phyloP scores from a whole-genome alignment of 768 basidiomycete species.

The Gloeophyllum trabeum region DNA sequence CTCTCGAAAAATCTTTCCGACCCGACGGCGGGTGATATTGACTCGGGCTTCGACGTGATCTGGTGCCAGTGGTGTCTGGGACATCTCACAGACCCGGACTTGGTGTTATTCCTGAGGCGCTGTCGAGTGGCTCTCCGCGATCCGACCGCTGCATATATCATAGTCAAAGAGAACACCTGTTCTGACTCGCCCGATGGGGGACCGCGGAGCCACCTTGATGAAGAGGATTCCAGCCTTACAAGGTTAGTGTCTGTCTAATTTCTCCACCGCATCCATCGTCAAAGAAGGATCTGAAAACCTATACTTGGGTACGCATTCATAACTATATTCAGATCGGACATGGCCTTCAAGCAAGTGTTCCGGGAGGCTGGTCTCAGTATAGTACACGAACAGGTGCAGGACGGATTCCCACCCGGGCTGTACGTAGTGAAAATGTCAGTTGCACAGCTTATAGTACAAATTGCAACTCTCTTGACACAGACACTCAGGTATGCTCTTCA shows the following conservation, averaged over 20 bases:
- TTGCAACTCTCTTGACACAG: too few relatives aligned
- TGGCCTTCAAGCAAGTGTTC: conserved; percentile 73
- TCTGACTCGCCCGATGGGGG: conserved; percentile 37
- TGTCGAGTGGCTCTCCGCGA: conserved; percentile 50
- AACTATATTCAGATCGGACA: conserved; percentile 75
- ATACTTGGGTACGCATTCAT: neutral
- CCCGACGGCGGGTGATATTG: conserved; percentile 35
- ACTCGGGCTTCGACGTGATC: conserved; percentile 72
- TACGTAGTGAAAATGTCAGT: conserved; percentile 82
- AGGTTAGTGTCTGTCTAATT: conserved; percentile 33
- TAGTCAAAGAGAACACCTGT: conserved; percentile 91
- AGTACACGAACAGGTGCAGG: conserved; percentile 65
- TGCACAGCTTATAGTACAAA: too few relatives aligned
- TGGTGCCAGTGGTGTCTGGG: conserved; percentile 99
- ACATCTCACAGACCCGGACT: conserved; percentile 67
- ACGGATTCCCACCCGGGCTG: conserved; percentile 72
- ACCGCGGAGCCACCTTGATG: conserved; percentile 57
- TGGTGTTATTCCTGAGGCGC: conserved; percentile 65
- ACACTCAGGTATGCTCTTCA: too few relatives aligned
- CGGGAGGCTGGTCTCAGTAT: conserved; percentile 59
- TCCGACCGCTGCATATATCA: conserved; percentile 42
- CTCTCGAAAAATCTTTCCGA: too few relatives aligned
- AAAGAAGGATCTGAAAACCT: neutral
- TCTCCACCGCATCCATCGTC: neutral
- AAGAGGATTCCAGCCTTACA: conserved; percentile 83